Percentiles rank a stretch among this genome's conserved stretches.
Evolutionary conservation across 2,329 filamentous ascomycete genomes (phyloP).

Genomic region (Monosporascus sp.): DNA sequence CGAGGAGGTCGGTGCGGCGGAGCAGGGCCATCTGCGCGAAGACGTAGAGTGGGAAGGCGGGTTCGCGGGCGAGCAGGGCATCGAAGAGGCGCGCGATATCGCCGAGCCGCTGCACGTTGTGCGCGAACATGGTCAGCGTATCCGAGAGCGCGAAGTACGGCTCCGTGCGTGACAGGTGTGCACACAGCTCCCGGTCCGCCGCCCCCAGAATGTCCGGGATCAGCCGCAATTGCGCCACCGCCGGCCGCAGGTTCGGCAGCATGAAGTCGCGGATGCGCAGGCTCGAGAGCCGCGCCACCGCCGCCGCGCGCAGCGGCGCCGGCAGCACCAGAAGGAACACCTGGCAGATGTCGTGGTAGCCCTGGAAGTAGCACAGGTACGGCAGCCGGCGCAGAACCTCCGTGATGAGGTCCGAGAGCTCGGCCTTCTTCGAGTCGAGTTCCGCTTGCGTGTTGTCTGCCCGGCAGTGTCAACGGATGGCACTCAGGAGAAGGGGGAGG

Average conservation of each 20-base stretch:
- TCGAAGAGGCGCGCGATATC: slow-evolving; percentile 91
- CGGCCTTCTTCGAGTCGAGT: slow-evolving; percentile 63
- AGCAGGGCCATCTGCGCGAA: slow-evolving; percentile 84
- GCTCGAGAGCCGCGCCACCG: slow-evolving; percentile 76
- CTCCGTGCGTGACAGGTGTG: slow-evolving; percentile 70
- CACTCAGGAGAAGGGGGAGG: slow-evolving; percentile 9
- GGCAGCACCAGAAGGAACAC: slow-evolving; percentile 85
- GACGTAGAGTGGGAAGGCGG: slow-evolving; percentile 85
- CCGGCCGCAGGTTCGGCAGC: slow-evolving; percentile 79
- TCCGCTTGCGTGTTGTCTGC: slow-evolving; percentile 66
- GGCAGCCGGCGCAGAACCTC: slow-evolving; percentile 76
- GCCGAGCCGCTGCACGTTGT: slow-evolving; percentile 85
- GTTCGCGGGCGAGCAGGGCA: slow-evolving; percentile 79
- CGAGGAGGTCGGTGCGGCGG: slow-evolving; percentile 77
- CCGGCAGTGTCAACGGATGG: not conserved
- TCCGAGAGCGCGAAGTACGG: slow-evolving; percentile 93
- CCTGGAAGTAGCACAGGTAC: slow-evolving; percentile 92
- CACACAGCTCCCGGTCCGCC: slow-evolving; percentile 66
- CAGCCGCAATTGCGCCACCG: slow-evolving; percentile 78
- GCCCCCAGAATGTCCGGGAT: slow-evolving; percentile 74
- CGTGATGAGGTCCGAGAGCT: slow-evolving; percentile 76
- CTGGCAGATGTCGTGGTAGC: slow-evolving; percentile 97
- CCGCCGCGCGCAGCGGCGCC: slow-evolving; percentile 50
- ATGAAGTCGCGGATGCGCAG: slow-evolving; percentile 96
- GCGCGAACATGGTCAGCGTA: slow-evolving; percentile 91